phyloP scores from a whole-genome alignment of 352 stramenopile species.

The Globisporangium viniferum region DNA sequence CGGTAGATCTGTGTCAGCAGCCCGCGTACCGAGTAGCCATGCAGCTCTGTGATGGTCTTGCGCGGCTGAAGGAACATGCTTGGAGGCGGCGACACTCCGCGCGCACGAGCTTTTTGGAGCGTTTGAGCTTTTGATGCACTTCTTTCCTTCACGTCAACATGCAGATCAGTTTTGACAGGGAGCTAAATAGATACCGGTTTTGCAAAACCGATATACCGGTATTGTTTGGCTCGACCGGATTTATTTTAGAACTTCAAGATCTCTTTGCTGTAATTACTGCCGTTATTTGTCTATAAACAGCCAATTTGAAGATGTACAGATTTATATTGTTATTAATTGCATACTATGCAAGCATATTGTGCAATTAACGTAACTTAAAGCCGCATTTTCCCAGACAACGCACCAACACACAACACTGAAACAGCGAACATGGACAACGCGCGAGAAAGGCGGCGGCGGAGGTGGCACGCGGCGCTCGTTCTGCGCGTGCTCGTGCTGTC shows the following conservation, averaged over 20 bases:
- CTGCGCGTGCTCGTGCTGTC: slow-evolving; percentile 6
- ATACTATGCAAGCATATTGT: too few species aligned
- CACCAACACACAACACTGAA: not conserved
- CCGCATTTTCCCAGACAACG: not conserved
- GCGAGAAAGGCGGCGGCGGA: not conserved
- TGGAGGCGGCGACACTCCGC: not conserved
- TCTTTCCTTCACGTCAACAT: slow-evolving; percentile 8
- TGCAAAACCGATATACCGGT: not conserved
- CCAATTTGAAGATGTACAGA: not conserved
- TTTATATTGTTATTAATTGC: not conserved
- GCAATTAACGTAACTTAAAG: too few species aligned
- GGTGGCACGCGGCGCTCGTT: not conserved
- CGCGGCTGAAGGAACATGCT: slow-evolving; percentile 72
- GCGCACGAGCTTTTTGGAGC: not conserved
- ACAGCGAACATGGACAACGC: slow-evolving; percentile 6
- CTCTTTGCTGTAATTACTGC: not conserved
- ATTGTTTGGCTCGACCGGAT: not conserved
- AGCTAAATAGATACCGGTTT: not conserved
- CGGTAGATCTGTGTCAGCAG: not conserved
- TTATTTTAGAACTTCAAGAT: slow-evolving; percentile 8
- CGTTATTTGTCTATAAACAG: not conserved
- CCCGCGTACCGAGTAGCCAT: slow-evolving; percentile 56
- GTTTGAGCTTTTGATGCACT: slow-evolving; percentile 3
- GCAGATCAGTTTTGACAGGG: slow-evolving; percentile 4
- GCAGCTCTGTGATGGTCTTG: slow-evolving; percentile 53